These are phyloP conservation scores for Candolleomyces eurysporus DNA, from an alignment of 768 basidiomycete genomes.

Conservation along the genomic window DNA sequence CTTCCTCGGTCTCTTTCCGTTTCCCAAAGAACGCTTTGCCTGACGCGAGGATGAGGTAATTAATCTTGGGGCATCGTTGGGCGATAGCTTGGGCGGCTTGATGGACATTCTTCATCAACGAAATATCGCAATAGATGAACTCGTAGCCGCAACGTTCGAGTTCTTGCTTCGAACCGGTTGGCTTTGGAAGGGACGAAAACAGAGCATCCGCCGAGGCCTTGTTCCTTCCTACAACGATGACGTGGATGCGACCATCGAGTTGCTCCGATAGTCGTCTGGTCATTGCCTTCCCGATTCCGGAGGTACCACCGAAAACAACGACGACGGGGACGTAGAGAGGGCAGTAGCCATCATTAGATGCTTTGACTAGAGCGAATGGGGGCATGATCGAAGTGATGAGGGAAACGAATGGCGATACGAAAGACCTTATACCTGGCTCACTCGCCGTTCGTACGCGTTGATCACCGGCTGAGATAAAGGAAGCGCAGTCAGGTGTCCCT, in stretches of 20 bases:
- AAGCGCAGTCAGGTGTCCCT: too few relatives aligned
- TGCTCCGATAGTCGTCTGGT: constrained; percentile 35
- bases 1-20: constrained; percentile 38
- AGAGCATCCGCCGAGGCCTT: constrained; percentile 32
- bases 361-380: constrained; percentile 12
- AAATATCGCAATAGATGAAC: constrained; percentile 42
- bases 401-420: too few relatives aligned
- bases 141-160: constrained; percentile 20
- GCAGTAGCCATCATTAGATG: constrained; percentile 22
- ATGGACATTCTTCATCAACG: constrained; percentile 38
- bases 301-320: constrained; percentile 26
- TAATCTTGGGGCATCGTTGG: constrained; percentile 33
- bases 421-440: too few relatives aligned
- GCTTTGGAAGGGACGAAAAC: constrained; percentile 29
- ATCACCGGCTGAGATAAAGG: too few relatives aligned
- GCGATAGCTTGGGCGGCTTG: constrained; percentile 26
- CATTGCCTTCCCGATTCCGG: constrained; percentile 33
- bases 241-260: constrained; percentile 39
- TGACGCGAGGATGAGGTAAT: constrained; percentile 32
- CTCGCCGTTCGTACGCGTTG: too few relatives aligned
- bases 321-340: constrained; percentile 23
- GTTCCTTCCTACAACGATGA: constrained; percentile 43
- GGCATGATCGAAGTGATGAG: constrained; percentile 9
- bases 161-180: constrained; percentile 5
- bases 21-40: constrained; percentile 21